Evolutionary conservation across 371 early-diverging fungal species (phyloP), one percentile per base, ranked within the genome.

Genomic region (Blakeslea trispora): DNA sequence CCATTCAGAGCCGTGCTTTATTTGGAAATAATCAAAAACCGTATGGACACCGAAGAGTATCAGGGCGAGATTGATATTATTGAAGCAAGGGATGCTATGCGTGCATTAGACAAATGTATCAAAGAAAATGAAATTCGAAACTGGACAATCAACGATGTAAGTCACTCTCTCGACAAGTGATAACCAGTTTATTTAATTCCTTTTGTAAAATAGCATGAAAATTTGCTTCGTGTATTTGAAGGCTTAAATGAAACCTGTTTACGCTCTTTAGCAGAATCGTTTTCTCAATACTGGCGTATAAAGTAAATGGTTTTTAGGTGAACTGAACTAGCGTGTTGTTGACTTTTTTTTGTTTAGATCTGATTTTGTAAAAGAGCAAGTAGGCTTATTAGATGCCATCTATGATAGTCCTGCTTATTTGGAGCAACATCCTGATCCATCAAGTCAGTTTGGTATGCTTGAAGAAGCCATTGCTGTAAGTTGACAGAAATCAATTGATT

Each of bases 1-100:
- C 82, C 86, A 9, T 89, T 75, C 55, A 72, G 89, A 45, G 83
- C 82, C 24, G 83, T 85, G 7, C 75, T 87, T 22, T 79, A 85
- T 35, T 69, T 90, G 50, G 89, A 89, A 44, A 62, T 85, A 5
- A 70, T 88, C 41, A 82, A 84, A 56, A 66, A 69, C 57, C 71
- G 69, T 71, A 74, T 62, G 64, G 71, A 83, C 53, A 59, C 75
- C 45, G 67, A 66, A 15, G 71, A 71, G 18, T 43, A 34, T 6
- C 48, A 65, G 28, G 53, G 46, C 1, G 45, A 61, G 19, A 35
- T 53, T 4, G 74, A 75, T 31, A 71, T 81, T 39, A 77, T 77
- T 7, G 83, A 82, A 50, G 76, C 82, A 22, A 71, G 71, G 34
- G 77, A 80, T 52, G 79, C 81, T 2, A 69, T 69, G 28, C 70